A percentile compares a stretch with the other conserved stretches of the same genome.
Evolutionary conservation across 1,284 basidiomycete genomes (phyloP).

Genomic region (Phaffia rhodozyma): DNA sequence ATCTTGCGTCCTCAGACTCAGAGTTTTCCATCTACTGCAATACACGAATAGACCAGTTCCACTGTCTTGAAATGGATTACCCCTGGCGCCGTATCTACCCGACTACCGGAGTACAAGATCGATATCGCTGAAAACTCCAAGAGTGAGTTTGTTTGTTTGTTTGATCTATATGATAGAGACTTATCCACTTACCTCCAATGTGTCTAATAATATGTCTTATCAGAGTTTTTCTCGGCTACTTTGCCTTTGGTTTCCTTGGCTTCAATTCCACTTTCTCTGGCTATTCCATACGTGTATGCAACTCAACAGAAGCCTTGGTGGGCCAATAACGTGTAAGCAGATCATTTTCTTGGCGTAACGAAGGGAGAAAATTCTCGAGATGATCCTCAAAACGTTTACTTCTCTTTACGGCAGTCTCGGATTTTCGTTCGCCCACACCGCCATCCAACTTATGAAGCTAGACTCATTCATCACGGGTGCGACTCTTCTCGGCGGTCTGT

Average conservation of each 20-base stretch:
- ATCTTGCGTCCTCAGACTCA: conserved; percentile 16
- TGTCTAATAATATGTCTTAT: too few species aligned
- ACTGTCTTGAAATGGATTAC: conserved; percentile 6
- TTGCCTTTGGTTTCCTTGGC: conserved; percentile 26
- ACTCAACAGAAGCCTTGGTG: conserved; percentile 17
- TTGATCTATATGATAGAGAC: conserved; percentile 32
- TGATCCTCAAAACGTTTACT: conserved; percentile 43
- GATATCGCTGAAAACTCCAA: conserved; percentile 3
- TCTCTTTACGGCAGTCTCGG: conserved; percentile 65
- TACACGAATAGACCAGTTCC: conserved; percentile 15
- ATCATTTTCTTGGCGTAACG: conserved; percentile 23
- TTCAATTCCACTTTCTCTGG: background rate
- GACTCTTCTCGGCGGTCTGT: conserved; percentile 65
- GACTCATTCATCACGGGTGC: conserved; percentile 84
- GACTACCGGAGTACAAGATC: conserved; percentile 7
- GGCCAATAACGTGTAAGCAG: conserved; percentile 17
- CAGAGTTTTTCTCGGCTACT: conserved; percentile 43
- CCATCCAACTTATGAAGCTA: conserved; percentile 67
- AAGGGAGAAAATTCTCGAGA: conserved; percentile 30
- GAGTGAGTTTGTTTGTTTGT: conserved; percentile 34
- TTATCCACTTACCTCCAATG: too few species aligned
- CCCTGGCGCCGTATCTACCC: background rate
- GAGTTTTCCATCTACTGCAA: conserved; percentile 39
- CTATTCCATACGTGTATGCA: conserved; percentile 1
- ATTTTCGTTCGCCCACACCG: conserved; percentile 71